Percentiles rank a stretch among this genome's conserved stretches.
Evolutionary conservation across 768 basidiomycete species (phyloP).

Genomic region (Suillus subalutaceus): DNA sequence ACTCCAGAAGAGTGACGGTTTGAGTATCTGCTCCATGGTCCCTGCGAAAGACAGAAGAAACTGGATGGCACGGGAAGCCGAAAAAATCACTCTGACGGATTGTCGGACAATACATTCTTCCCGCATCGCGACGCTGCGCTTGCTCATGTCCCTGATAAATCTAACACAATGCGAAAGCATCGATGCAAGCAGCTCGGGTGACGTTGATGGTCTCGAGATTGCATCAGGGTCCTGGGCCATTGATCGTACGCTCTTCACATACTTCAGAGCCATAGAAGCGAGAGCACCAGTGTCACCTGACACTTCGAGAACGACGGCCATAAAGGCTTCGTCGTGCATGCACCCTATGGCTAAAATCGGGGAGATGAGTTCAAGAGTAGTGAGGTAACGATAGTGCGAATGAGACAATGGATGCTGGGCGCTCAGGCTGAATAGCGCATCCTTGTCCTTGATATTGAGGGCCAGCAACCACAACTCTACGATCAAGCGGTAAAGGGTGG

Average conservation of each 20-base stretch:
- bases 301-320: not conserved
- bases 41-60: not conserved
- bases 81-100: not conserved
- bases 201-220: not conserved
- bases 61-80: not conserved
- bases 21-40: not conserved
- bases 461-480: not conserved
- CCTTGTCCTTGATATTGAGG: not conserved
- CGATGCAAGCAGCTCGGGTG: not conserved
- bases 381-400: not conserved
- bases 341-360: not conserved
- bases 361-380: not conserved
- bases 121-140: not conserved
- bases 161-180: not conserved
- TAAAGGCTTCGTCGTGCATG: not conserved
- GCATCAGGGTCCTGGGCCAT: not conserved
- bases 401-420: not conserved
- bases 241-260: not conserved
- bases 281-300: not conserved
- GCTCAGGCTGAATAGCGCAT: not conserved
- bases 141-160: not conserved
- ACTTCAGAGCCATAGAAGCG: not conserved
- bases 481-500: not conserved
- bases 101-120: not conserved
- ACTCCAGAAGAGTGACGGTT: not conserved